Percentiles rank a stretch among this genome's conserved stretches.
Evolutionary conservation across 345 rosid species (phyloP).

Genomic region (Syzygium grande): DNA sequence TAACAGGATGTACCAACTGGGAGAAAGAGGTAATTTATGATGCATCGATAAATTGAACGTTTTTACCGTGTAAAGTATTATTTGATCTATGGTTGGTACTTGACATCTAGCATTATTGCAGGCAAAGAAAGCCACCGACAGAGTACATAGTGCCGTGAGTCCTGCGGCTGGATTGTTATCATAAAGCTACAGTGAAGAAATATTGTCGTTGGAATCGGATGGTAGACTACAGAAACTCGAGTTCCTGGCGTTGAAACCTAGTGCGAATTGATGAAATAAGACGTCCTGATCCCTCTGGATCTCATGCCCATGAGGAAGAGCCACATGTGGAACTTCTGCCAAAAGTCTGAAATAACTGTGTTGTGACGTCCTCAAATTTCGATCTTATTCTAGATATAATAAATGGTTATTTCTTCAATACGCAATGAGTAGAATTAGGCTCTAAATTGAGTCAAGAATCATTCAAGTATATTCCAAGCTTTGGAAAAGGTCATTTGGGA

Average conservation of each 20-base stretch:
- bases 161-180: not conserved
- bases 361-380: not conserved
- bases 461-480: too few species aligned
- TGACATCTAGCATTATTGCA: not conserved
- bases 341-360: not conserved
- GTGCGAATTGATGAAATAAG: not conserved
- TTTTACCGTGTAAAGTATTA: not conserved
- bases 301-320: not conserved
- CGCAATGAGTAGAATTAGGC: too few species aligned
- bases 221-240: not conserved
- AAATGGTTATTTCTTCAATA: too few species aligned
- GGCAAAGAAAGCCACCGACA: not conserved
- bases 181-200: not conserved
- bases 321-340: not conserved
- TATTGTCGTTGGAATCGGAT: not conserved
- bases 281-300: not conserved
- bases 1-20: constrained; percentile 15
- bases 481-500: too few species aligned
- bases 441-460: too few species aligned
- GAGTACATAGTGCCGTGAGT: not conserved
- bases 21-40: constrained; percentile 10
- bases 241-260: not conserved
- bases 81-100: not conserved
- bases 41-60: not conserved
- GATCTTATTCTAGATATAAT: too few species aligned